A percentile compares a stretch with the other conserved stretches of the same genome.
phyloP scores from a whole-genome alignment of 2,329 filamentous ascomycete genomes.

The Cercospora sp. region DNA sequence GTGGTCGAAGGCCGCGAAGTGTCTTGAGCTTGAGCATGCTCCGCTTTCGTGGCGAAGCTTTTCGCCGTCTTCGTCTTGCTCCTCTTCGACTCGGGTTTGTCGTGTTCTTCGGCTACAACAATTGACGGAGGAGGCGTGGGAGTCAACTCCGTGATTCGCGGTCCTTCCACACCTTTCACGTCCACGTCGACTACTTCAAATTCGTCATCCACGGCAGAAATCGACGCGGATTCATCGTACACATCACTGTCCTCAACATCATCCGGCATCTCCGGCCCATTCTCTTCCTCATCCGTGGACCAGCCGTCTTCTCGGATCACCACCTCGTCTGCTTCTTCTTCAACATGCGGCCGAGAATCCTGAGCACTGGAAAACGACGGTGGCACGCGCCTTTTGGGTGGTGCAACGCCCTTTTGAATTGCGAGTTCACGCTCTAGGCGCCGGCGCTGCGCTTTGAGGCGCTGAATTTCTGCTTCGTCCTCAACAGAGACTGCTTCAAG shows the following conservation, averaged over 20 bases:
- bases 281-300: conserved; percentile 13
- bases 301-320: conserved; percentile 19
- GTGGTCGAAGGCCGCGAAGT: not conserved
- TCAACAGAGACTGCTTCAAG: conserved; percentile 16
- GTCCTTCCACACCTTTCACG: not conserved
- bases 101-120: not conserved
- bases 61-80: not conserved
- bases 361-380: not conserved
- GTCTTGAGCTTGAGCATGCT: not conserved
- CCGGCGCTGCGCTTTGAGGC: conserved; percentile 18
- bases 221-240: not conserved
- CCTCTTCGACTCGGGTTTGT: not conserved
- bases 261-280: not conserved
- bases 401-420: not conserved
- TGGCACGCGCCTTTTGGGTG: conserved; percentile 5
- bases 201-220: not conserved
- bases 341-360: not conserved
- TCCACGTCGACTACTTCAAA: not conserved
- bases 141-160: not conserved
- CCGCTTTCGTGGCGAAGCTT: not conserved
- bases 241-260: conserved; percentile 8
- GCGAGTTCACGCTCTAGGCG: conserved; percentile 14
- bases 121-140: not conserved
- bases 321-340: conserved; percentile 17
- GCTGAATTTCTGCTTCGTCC: conserved; percentile 16